These are phyloP conservation scores for Leccinum subtestaceum DNA, from an alignment of 768 basidiomycete species.

Conservation along the genomic window DNA sequence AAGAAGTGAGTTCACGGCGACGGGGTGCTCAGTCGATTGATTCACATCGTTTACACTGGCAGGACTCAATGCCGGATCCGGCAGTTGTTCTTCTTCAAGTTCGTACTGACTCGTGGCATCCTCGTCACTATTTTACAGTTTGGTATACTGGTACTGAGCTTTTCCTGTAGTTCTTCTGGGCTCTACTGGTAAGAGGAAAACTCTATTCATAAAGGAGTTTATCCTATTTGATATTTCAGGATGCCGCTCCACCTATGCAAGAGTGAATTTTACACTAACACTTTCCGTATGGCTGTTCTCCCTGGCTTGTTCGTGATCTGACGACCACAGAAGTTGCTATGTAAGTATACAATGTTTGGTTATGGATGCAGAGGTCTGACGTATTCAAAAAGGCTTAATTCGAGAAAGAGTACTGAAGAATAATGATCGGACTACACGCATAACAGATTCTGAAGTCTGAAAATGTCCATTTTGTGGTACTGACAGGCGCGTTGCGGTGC, in stretches of 20 bases:
- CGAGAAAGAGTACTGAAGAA: not conserved
- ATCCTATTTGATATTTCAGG: slow-evolving; percentile 1
- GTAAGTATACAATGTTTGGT: not conserved
- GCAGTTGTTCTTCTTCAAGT: slow-evolving; percentile 6
- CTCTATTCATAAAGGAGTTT: not conserved
- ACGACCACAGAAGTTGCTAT: slow-evolving; percentile 7
- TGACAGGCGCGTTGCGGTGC: no score
- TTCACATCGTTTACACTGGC: not conserved
- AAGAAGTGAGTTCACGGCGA: not conserved
- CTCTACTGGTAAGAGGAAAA: not conserved
- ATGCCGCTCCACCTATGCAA: slow-evolving; percentile 9
- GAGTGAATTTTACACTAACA: slow-evolving; percentile 1
- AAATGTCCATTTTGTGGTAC: no score
- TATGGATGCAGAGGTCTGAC: not conserved
- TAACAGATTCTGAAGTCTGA: not conserved
- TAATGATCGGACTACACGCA: not conserved
- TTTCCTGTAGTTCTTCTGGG: not conserved
- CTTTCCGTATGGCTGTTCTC: not conserved
- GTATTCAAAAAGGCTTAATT: not conserved
- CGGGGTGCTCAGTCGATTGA: not conserved
- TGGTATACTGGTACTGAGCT: not conserved
- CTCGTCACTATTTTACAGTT: slow-evolving; percentile 16
- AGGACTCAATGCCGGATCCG: slow-evolving; percentile 9
- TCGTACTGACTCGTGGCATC: slow-evolving; percentile 14
- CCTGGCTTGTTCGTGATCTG: not conserved